Conservation (phyloP, 2,329 filamentous ascomycete genomes). For the Fusarium pilosicola region DNA sequence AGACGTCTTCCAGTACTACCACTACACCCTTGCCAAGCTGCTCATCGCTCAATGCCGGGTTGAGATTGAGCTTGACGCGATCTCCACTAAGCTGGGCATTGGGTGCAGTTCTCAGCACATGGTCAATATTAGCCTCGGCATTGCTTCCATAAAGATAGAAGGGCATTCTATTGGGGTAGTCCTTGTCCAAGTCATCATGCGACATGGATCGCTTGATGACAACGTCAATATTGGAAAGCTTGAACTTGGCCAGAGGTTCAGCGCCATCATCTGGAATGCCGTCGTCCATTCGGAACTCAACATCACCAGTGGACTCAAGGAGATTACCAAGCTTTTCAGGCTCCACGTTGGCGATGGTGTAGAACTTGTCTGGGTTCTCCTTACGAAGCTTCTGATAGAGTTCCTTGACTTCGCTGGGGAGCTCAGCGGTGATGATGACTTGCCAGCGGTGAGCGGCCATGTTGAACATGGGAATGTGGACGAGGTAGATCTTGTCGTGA, state of each 20-base stretch:
- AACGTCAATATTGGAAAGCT: accelerated
- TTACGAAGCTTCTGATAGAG: background rate
- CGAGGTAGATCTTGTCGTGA: background rate
- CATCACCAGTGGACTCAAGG: background rate
- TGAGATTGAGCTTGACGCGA: background rate
- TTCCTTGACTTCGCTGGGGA: background rate
- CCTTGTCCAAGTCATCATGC: background rate
- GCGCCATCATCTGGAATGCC: background rate
- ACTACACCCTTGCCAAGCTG: background rate
- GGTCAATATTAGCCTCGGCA: background rate
- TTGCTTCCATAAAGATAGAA: conserved; percentile 8
- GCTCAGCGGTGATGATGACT: background rate
- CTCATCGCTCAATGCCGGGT: background rate
- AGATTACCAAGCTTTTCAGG: background rate
- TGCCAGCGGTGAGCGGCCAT: conserved; percentile 5
- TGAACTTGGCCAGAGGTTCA: conserved; percentile 1
- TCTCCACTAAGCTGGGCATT: background rate
- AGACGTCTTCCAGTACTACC: background rate
- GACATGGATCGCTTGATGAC: background rate
- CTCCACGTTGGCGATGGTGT: background rate
- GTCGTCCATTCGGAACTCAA: background rate
- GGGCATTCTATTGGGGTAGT: background rate
- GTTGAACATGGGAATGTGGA: background rate
- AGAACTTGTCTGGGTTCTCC: background rate
- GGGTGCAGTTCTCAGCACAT: background rate